Evolutionary conservation across 2,329 filamentous ascomycete species (phyloP), one percentile per base, ranked within the genome.

Genomic region (Cucurbitaria berberidis): DNA sequence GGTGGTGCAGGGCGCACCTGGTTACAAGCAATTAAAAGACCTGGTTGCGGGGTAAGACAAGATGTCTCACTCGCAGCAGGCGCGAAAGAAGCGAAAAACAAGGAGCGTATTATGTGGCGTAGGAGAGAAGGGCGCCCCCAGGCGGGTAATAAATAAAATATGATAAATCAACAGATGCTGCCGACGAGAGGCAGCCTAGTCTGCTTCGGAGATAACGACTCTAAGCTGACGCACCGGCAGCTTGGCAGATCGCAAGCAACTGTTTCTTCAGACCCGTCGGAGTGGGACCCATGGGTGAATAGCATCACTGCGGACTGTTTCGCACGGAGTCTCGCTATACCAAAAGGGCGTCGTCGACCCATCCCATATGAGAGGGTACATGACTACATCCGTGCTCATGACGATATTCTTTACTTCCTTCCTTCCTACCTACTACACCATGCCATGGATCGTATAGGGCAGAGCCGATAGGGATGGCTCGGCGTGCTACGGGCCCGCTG

Each of bases 1-100:
- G 30, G 41, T 24, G 41, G 49, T 45, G 62, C 58, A 63, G 55
- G 60, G 62, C 54, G 55, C 55, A 56, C 64, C 60, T 55, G 57
- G 57, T 36, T 44, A 42, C 48, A n/a, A n/a, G 9, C 22, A 15
- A 21, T 43, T 40, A 44, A 32, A 29, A 29, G 38, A 27, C 22
- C 32, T 32, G 22, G 29, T 24, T 38, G 30, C 45, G 41, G 41
- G 29, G 21, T 40, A 30, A 38, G 47, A 30, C 42, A 30, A 46
- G n/a, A 38, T 51, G 48, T 50, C 53, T 44, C 34, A 55, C 48
- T 40, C 42, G 38, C 48, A 50, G 43, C 47, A 45, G 45, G 48
- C 45, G 43, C 34, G 45, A 55, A 29, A 43, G 44, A 30, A 56
- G 39, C 49, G 46, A 45, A 57, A n/a, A 49, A 38, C 48, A 66